Conservation (phyloP, 2,329 filamentous ascomycete species). For the Ceratocystis cubensis region DNA sequence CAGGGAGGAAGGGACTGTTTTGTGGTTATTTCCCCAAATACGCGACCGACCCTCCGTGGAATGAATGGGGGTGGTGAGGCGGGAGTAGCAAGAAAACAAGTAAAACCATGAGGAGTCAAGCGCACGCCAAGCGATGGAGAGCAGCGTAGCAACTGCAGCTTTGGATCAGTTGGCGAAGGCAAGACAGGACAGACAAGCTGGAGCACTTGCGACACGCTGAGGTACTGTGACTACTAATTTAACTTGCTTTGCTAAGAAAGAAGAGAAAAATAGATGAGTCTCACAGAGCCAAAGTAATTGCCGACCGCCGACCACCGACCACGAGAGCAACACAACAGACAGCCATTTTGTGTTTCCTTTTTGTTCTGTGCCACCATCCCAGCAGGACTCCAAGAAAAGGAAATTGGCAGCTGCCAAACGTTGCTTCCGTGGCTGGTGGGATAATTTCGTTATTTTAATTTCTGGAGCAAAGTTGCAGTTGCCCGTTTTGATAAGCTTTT, state of each 20-base stretch:
- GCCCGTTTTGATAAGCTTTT: too few species aligned
- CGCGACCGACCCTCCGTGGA: neutral
- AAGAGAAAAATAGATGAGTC: neutral
- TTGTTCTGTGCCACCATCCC: neutral
- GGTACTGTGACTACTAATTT: neutral
- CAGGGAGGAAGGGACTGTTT: neutral
- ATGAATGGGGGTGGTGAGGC: neutral
- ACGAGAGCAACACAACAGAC: neutral
- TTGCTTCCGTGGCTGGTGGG: neutral
- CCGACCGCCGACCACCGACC: neutral
- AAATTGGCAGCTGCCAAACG: conserved; percentile 1
- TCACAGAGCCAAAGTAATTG: neutral
- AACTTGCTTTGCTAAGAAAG: neutral
- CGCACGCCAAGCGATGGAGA: too few species aligned
- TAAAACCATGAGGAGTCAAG: neutral
- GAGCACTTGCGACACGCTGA: too few species aligned
- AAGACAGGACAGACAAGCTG: neutral
- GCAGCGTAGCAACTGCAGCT: too few species aligned
- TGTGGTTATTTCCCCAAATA: neutral
- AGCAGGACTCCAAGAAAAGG: neutral
- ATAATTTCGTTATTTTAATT: neutral
- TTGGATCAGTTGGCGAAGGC: too few species aligned
- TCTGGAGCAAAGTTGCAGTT: neutral
- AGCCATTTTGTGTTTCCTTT: neutral
- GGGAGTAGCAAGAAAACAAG: neutral